Base-by-base conservation (phyloP, 257 asterid species). In the Capsicum chinense region DNA sequence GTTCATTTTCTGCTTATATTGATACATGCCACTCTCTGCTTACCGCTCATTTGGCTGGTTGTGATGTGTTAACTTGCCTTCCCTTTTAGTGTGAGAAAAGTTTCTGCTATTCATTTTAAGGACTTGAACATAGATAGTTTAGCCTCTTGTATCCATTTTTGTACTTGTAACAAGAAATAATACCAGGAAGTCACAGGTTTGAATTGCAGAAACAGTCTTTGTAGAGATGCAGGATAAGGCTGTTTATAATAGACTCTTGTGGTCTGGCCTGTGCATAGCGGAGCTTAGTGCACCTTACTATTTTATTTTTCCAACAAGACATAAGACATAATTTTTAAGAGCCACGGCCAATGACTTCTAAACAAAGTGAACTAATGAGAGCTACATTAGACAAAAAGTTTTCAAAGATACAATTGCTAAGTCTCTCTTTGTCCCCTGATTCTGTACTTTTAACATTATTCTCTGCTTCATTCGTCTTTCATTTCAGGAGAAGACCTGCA, bases 401-500 rank as follows among this genome's bases (percentile, higher is more conserved):
- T 47, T 6, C 60, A 76, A 76, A 76, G 62, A 52, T 52, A 47
- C 81, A 54, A 26, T 54, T 54, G 47, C 15, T 76, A 78, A 26
- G 21, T 14, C 50, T 52, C n/a, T 78, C 4, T 58, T 10, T 7
- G 82, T 54, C 6, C 47, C 48, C 26, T 52, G 19, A 52, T 78
- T 78, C 26, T 13, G 64, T 17, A 78, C 64, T 78, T 13, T 26
- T 26, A 26, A 78, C 26, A 78, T 78, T 5, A 7, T 8, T 54
- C 62, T 15, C 9, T 78, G 64, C n/a, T 50, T 50, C 62, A 21
- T 26, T 7, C 50, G 21, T 78, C 12, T 54, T 26, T 76, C 84
- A 94, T 54, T 26, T 76, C 84, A 94, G 98, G 92, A 92, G 88
- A 84, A 91, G 87, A 85, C 71, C 66, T 60, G 87, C 87, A 54